Evolutionary conservation across 441 rosid genomes (phyloP), one percentile per base, ranked within the genome.

Genomic region (Adansonia madagascariensis): DNA sequence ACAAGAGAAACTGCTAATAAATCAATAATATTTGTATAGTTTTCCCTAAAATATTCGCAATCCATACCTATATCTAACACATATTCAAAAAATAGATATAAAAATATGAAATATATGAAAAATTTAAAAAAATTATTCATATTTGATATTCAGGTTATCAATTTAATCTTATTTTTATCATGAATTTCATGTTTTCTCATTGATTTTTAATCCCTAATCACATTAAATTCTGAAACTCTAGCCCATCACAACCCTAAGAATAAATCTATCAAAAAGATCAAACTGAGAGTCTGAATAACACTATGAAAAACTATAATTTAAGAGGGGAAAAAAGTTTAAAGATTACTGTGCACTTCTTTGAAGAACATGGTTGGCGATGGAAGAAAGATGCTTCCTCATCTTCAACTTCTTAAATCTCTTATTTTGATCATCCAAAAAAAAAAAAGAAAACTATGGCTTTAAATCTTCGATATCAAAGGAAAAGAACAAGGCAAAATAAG

Each of bases 281-380:
- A 63, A 6, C 68, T 67, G n/a, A 31, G 0, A 18, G 7, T 20
- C 8, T 46, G n/a, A 67, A 31, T 43, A 10, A 67, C 31, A 17
- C 59, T 14, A 62, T 31, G 67, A 47, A 22, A 49, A 69, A 12
- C 12, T 9, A 6, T 59, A 8, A 44, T 2, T 12, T 1, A 8
- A 64, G 46, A 3, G 1, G 68, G 7, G 55, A 73, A 64, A 64
- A 3, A 65, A 35, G 66, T 74, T 53, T 22, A 17, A 11, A 9
- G 50, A 44, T 76, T 91, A 96, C 98, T 68, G 78, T 67, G 98
- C 90, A 80, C 91, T 94, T 82, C 76, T 78, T 35, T 75, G 85
- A 67, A 94, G 86, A 74, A 94, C 88, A 81, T 84, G 88, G 81
- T 83, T 88, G 17, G 98, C 98, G 78, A 88, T 77, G 94, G 96